A percentile compares a stretch with the other conserved stretches of the same genome.
These are phyloP conservation scores for Vaccinium corymbosum DNA, from an alignment of 148 eudicot species.

Conservation along the genomic window DNA sequence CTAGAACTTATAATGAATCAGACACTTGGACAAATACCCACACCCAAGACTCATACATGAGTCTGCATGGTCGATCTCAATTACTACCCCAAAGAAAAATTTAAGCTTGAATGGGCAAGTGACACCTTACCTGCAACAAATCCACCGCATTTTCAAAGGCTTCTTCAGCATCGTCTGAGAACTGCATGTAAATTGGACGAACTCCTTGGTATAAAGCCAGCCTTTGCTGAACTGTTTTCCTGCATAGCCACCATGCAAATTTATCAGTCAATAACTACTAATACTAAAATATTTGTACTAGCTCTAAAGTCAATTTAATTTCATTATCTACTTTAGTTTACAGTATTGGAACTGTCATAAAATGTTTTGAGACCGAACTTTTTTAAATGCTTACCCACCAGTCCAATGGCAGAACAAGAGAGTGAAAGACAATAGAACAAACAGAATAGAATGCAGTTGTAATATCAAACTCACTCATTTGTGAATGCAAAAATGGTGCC, in stretches of 20 bases:
- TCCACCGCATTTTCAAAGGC: slow-evolving; percentile 61
- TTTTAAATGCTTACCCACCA: neutral
- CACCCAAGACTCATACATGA: neutral
- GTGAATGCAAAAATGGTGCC: slow-evolving; percentile 95
- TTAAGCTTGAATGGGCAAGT: slow-evolving; percentile 1
- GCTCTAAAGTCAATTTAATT: neutral
- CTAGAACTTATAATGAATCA: neutral
- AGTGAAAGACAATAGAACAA: neutral
- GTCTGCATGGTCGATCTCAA: neutral
- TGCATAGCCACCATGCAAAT: slow-evolving; percentile 30
- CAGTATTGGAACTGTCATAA: neutral
- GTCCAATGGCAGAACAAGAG: neutral
- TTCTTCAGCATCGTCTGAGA: slow-evolving; percentile 80
- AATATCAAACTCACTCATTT: slow-evolving; percentile 64
- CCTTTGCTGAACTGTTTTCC: slow-evolving; percentile 81
- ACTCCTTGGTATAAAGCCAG: slow-evolving; percentile 94
- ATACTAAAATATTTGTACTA: neutral
- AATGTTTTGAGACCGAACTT: neutral
- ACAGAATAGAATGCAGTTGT: neutral
- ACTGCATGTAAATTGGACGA: slow-evolving; percentile 73
- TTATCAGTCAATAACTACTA: neutral
- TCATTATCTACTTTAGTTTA: neutral
- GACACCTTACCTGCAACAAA: slow-evolving; percentile 52
- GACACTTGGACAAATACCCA: neutral
- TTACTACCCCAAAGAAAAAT: neutral